Base-by-base conservation (phyloP, 306 rosid species). In the Betula pendula region DNA sequence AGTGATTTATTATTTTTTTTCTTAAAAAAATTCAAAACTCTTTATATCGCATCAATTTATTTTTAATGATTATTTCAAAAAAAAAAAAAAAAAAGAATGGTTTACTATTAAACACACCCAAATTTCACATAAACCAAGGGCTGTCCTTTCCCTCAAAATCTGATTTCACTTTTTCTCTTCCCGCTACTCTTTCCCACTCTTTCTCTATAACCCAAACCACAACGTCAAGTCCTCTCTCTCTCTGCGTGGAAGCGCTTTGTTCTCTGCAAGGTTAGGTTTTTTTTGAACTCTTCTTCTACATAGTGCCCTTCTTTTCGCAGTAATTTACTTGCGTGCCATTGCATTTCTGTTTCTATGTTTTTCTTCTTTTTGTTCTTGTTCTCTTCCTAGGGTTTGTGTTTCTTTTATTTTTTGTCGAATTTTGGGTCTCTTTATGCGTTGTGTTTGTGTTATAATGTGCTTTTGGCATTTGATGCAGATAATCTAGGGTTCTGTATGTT, bases 91-190 rank as follows among this genome's bases (percentile, higher is more conserved):
- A 42, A 38, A n/a, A n/a, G n/a, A n/a, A n/a, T n/a, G n/a, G n/a
- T n/a, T n/a, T n/a, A n/a, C n/a, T n/a, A n/a, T n/a, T n/a, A n/a
- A n/a, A n/a, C n/a, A n/a, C n/a, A n/a, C n/a, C n/a, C n/a, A n/a
- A 72, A 77, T 77, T 81, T 72, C 75, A 67, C 31, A 35, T 55
- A 71, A 77, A 77, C 48, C 33, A 15, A 27, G 60, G 80, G 73
- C 49, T 50, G 19, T 10, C 33, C 66, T 11, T n/a, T 11, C 22
- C 27, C 70, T 51, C 27, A 60, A n/a, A n/a, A 5, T 43, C 53
- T 65, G n/a, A 22, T 40, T 40, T 67, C 22, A 0, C 19, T 16
- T 19, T 42, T 24, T 42, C 51, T 9, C 72, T 68, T 68, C 72
- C 72, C 72, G 72, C 72, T 68, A 40, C 47, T 20, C 31, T 43